phyloP scores from a whole-genome alignment of 495 filamentous ascomycete species.

The Aspergillus baeticus region DNA sequence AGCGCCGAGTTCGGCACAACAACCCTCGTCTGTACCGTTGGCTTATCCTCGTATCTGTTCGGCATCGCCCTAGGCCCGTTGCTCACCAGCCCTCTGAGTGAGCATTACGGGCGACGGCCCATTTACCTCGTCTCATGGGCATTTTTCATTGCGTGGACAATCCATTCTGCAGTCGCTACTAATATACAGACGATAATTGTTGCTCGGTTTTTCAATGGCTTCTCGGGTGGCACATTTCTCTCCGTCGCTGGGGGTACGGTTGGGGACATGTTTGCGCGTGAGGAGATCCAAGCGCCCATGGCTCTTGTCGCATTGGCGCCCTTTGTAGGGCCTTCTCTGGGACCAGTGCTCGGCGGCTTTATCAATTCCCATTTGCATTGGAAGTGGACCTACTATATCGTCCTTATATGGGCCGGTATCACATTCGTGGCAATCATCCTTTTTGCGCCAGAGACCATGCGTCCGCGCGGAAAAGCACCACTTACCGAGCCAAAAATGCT shows the following conservation, averaged over 20 bases:
- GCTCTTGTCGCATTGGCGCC: conserved; percentile 64
- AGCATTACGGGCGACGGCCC: conserved; percentile 79
- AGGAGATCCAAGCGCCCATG: conserved; percentile 66
- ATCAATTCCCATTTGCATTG: conserved; percentile 68
- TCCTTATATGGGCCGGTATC: conserved; percentile 67
- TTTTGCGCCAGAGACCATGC: neutral
- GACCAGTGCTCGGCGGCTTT: conserved; percentile 50
- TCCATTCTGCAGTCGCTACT: conserved; percentile 74
- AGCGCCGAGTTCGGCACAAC: conserved; percentile 61
- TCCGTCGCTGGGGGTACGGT: conserved; percentile 81
- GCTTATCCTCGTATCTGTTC: conserved; percentile 68
- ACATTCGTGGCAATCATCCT: neutral
- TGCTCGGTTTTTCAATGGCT: conserved; percentile 72
- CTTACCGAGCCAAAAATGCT: too few species aligned
- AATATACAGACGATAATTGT: conserved; percentile 76
- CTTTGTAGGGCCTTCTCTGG: conserved; percentile 58
- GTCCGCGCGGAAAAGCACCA: too few species aligned
- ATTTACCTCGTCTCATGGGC: conserved; percentile 72
- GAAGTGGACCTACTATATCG: conserved; percentile 77
- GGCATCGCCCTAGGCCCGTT: conserved; percentile 63
- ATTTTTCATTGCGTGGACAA: conserved; percentile 71
- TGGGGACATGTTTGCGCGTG: conserved; percentile 70
- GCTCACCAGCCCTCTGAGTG: conserved; percentile 56
- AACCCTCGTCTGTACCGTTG: conserved; percentile 64
- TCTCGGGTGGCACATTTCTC: conserved; percentile 77